Percentiles rank a stretch among this genome's conserved stretches.
These are phyloP conservation scores for Plasmodium gaboni DNA, from an alignment of 169 alveolate species.

Conservation along the genomic window DNA sequence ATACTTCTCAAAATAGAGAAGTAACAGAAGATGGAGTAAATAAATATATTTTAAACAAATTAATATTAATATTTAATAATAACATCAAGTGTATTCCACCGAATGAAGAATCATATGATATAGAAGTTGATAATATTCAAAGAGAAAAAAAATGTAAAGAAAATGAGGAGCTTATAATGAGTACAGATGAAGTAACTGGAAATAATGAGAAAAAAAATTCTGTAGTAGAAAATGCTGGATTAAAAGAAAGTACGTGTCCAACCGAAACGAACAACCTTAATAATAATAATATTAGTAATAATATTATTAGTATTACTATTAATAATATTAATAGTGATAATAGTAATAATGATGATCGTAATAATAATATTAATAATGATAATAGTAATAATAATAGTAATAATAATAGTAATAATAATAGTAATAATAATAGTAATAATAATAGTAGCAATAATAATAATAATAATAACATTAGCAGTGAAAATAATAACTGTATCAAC, in stretches of 20 bases:
- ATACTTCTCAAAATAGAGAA: slow-evolving; percentile 19
- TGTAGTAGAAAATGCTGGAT: too few relatives aligned
- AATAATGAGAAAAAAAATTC: too few relatives aligned
- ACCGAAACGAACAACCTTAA: too few relatives aligned
- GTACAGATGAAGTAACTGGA: not conserved
- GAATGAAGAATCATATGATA: slow-evolving; percentile 8
- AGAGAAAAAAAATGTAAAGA: slow-evolving; percentile 15
- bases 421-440: not conserved
- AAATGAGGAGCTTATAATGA: slow-evolving; percentile 6
- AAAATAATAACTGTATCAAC: not conserved
- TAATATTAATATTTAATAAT: slow-evolving; percentile 61
- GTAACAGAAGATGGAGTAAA: slow-evolving; percentile 47
- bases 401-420: not conserved
- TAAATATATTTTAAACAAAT: slow-evolving; percentile 47
- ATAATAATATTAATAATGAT: too few relatives aligned
- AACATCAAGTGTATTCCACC: slow-evolving; percentile 57
- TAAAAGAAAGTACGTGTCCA: too few relatives aligned
- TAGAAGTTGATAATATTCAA: not conserved
- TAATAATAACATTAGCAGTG: slow-evolving; percentile 8
- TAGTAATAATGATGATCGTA: too few relatives aligned
- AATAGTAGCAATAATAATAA: slow-evolving; percentile 16
- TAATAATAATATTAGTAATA: too few relatives aligned
- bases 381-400: not conserved
- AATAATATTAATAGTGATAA: too few relatives aligned
- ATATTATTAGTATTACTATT: too few relatives aligned